These are phyloP conservation scores for Salvia rosmarinus DNA, from an alignment of 257 asterid genomes.

Conservation along the genomic window DNA sequence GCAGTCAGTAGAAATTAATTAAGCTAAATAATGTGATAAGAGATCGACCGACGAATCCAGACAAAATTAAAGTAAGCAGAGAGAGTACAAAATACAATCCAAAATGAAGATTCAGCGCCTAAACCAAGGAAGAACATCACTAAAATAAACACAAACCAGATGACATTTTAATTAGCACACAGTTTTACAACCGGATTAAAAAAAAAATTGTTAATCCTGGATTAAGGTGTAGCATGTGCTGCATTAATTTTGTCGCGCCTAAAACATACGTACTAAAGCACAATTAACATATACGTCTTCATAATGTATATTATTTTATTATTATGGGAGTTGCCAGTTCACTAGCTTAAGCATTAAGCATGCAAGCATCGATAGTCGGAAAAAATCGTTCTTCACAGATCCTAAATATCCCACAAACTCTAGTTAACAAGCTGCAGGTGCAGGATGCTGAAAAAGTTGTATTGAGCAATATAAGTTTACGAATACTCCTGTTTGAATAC, in stretches of 20 bases:
- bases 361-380: not conserved
- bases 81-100: not conserved
- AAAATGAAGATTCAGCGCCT: not conserved
- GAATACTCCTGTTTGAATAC: no score
- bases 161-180: not conserved
- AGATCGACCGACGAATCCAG: slow-evolving; percentile 21
- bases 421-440: no score
- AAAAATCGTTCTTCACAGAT: not conserved
- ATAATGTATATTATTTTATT: not conserved
- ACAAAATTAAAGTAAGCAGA: slow-evolving; percentile 22
- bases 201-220: not conserved
- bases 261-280: not conserved
- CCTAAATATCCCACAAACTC: not conserved
- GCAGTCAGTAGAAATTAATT: not conserved
- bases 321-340: not conserved
- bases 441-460: no score
- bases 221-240: not conserved
- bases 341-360: not conserved
- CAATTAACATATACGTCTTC: not conserved
- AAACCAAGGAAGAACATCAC: not conserved
- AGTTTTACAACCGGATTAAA: not conserved
- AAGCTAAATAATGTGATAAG: not conserved
- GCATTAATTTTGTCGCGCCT: not conserved
- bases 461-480: no score
- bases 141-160: not conserved